These are phyloP conservation scores for Tylopilus balloui DNA, from an alignment of 768 basidiomycete genomes.

Conservation along the genomic window DNA sequence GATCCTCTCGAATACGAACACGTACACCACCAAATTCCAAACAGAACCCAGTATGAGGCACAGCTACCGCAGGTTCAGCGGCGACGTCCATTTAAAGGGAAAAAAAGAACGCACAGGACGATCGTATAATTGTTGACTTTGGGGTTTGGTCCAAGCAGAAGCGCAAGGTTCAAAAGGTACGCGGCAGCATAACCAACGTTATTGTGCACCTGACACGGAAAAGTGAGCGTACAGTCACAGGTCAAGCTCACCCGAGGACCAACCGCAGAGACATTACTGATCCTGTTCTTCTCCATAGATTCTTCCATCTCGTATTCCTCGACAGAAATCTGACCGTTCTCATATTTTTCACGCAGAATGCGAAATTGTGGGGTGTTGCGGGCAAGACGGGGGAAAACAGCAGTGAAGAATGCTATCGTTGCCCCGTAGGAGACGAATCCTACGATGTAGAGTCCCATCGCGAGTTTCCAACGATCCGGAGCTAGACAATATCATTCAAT, in stretches of 20 bases:
- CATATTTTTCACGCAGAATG: slow-evolving; percentile 49
- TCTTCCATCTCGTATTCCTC: slow-evolving; percentile 75
- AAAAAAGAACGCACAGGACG: slow-evolving; percentile 49
- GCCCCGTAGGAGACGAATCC: slow-evolving; percentile 79
- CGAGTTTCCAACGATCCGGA: slow-evolving; percentile 65
- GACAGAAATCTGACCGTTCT: slow-evolving; percentile 51
- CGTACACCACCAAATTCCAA: slow-evolving; percentile 88
- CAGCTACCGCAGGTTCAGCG: slow-evolving; percentile 37
- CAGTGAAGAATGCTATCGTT: slow-evolving; percentile 76
- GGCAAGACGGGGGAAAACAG: slow-evolving; percentile 75
- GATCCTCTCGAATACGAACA: background rate
- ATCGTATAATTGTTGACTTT: slow-evolving; percentile 73
- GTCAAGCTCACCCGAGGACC: slow-evolving; percentile 6
- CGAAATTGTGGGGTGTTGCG: slow-evolving; percentile 68
- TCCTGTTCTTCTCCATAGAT: slow-evolving; percentile 77
- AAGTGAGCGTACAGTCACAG: background rate
- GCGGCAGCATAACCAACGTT: slow-evolving; percentile 71
- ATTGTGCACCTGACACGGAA: slow-evolving; percentile 53
- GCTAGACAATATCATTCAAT: slow-evolving; percentile 33
- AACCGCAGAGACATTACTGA: slow-evolving; percentile 82
- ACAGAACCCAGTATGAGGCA: slow-evolving; percentile 72
- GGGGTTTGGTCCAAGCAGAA: slow-evolving; percentile 61
- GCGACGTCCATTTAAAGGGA: background rate
- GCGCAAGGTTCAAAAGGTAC: slow-evolving; percentile 60
- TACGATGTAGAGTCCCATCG: slow-evolving; percentile 76